These are phyloP conservation scores for Neonectria neomacrospora DNA, from an alignment of 2,329 filamentous ascomycete species.

Conservation along the genomic window DNA sequence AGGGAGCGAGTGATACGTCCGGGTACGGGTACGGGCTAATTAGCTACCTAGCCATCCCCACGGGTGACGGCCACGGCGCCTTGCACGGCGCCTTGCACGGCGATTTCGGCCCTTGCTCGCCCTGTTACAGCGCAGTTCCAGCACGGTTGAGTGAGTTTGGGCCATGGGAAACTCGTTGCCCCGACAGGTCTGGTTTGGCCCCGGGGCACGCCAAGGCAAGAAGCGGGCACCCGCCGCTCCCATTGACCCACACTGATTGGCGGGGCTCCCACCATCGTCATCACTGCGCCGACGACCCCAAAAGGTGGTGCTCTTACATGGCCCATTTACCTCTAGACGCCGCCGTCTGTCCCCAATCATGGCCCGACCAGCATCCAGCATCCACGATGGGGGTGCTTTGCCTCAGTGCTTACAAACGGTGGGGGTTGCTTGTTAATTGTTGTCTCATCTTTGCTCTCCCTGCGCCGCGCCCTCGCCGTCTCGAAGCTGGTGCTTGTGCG, in stretches of 20 bases:
- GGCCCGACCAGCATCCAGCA: not conserved
- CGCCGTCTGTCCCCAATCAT: slow-evolving; percentile 17
- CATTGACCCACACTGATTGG: slow-evolving; percentile 36
- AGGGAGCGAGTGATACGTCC: too few species aligned
- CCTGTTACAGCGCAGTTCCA: not conserved
- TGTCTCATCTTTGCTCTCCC: slow-evolving; percentile 12
- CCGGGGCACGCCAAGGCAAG: slow-evolving; percentile 39
- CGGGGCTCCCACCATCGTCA: slow-evolving; percentile 44
- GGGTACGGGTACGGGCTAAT: not conserved
- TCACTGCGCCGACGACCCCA: slow-evolving; percentile 30
- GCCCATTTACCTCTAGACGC: slow-evolving; percentile 20
- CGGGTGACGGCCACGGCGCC: not conserved
- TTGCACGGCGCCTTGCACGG: not conserved
- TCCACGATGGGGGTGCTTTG: slow-evolving; percentile 9
- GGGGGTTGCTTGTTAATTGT: slow-evolving; percentile 29
- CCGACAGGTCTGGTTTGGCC: slow-evolving; percentile 27
- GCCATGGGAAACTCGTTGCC: slow-evolving; percentile 12
- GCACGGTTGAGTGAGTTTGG: too few species aligned
- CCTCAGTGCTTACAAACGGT: slow-evolving; percentile 29
- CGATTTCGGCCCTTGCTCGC: too few species aligned
- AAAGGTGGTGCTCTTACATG: slow-evolving; percentile 28
- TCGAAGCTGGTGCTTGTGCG: not conserved
- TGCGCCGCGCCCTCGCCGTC: slow-evolving; percentile 10
- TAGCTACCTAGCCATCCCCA: not conserved
- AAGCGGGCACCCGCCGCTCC: slow-evolving; percentile 36